Evolutionary conservation across 2,329 filamentous ascomycete species (phyloP), one percentile per base, ranked within the genome.

Genomic region (Fusarium hostae): DNA sequence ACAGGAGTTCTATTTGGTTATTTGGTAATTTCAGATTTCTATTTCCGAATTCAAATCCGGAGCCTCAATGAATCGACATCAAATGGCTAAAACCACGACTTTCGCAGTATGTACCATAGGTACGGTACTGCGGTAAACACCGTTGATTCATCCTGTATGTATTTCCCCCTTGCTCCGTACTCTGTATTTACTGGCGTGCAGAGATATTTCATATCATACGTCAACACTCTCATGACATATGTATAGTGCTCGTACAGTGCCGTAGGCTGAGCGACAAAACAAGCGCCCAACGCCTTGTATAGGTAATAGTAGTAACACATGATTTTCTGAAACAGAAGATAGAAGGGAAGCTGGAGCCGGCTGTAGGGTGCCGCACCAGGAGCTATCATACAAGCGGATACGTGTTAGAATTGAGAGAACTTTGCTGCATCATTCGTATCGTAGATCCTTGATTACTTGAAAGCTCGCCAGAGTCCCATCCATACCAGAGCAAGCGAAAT

Each of bases 401-500:
- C 9, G 34, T 28, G 28, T 10, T 35, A 4, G 28, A 28, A 48
- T 32, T 54, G 71, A 73, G 66, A 55, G 48, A 63, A 54, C 59
- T 62, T 73, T 9, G 47, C 63, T 52, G 12, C 18, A 18, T 63
- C 24, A 35, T 57, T 57, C 30, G 20, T 40, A 30, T 39, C n/a
- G 28, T 24, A 59, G 18, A 43, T 40, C 16, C 3, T 43, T 26
- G 11, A 24, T 70, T 56, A 76, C 18, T 88, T 86, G 63, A 91
- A 85, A 30, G 91, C 83, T 71, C 92, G 86, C 85, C 89, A 95
- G 26, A 94, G 78, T 0, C 92, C 92, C 82, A 94, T 85, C 78
- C 89, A 92, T 9, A 89, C 87, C 55, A 95, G 82, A 9, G 88
- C 87, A 13, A 92, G 81, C 9, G 92, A 93, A 64, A 94, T 91